A percentile compares a stretch with the other conserved stretches of the same genome.
These are phyloP conservation scores for Lathyrus oleraceus DNA, from an alignment of 306 rosid genomes.

Conservation along the genomic window DNA sequence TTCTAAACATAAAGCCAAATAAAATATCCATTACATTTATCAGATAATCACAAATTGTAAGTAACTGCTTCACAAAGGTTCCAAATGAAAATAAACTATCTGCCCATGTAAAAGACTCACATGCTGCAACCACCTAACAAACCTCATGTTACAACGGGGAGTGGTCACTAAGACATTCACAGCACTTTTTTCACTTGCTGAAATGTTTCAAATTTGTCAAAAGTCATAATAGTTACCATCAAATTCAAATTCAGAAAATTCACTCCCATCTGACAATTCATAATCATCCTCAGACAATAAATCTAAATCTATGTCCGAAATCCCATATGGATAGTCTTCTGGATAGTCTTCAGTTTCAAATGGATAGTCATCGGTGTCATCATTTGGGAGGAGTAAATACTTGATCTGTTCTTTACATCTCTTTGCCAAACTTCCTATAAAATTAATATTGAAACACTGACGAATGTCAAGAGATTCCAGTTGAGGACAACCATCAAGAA, in stretches of 20 bases:
- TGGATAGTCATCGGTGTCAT: conserved; percentile 42
- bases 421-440: conserved; percentile 42
- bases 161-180: no score
- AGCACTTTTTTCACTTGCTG: background rate
- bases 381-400: conserved; percentile 48
- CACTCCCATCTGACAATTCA: conserved; percentile 34
- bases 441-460: conserved; percentile 46
- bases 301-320: conserved; percentile 42
- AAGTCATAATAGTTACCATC: background rate
- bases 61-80: no score
- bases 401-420: conserved; percentile 51
- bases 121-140: no score
- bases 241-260: background rate
- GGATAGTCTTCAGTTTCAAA: conserved; percentile 27
- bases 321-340: conserved; percentile 44
- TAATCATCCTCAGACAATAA: conserved; percentile 43
- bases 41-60: no score
- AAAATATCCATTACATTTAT: no score
- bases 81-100: no score
- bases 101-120: no score
- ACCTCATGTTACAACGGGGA: no score
- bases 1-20: no score
- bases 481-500: conserved; percentile 65
- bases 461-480: conserved; percentile 73
- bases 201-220: background rate